Conservation (phyloP, 805 yeast genomes). For the Sporopachydermia quercuum region DNA sequence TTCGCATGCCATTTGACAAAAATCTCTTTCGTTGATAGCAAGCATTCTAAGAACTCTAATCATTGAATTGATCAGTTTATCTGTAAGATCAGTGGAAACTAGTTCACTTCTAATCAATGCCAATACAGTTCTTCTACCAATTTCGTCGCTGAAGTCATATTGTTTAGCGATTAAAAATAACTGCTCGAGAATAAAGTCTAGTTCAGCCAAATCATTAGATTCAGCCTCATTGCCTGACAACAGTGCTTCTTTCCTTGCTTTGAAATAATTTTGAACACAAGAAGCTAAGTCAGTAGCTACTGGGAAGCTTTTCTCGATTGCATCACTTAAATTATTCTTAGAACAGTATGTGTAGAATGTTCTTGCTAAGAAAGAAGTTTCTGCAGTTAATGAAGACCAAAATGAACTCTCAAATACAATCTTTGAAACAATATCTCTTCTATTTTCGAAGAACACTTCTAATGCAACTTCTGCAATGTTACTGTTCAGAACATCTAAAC, state of each 20-base stretch:
- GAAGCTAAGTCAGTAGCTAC: slow-evolving; percentile 63
- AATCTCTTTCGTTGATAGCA: slow-evolving; percentile 72
- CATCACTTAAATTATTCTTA: slow-evolving; percentile 32
- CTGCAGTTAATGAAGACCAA: slow-evolving; percentile 62
- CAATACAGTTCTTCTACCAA: slow-evolving; percentile 71
- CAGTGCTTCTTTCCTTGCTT: slow-evolving; percentile 24
- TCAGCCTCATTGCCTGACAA: slow-evolving; percentile 17
- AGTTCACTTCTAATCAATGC: slow-evolving; percentile 43
- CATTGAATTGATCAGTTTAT: slow-evolving; percentile 36
- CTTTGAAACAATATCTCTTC: slow-evolving; percentile 47
- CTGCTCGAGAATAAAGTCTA: slow-evolving; percentile 66
- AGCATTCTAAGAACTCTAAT: slow-evolving; percentile 53
- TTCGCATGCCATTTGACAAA: slow-evolving; percentile 73
- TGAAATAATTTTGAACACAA: slow-evolving; percentile 39
- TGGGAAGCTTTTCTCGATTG: slow-evolving; percentile 58
- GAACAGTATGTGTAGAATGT: slow-evolving; percentile 52
- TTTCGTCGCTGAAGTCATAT: slow-evolving; percentile 81
- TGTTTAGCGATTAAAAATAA: slow-evolving; percentile 48
- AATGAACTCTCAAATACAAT: slow-evolving; percentile 47
- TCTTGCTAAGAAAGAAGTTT: slow-evolving; percentile 57
- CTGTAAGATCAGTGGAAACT: slow-evolving; percentile 27
- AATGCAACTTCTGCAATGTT: slow-evolving; percentile 56
- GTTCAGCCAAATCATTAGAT: slow-evolving; percentile 32
- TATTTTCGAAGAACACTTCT: slow-evolving; percentile 40
- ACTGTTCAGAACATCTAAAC: slow-evolving; percentile 55